Evolutionary conservation across 2,329 filamentous ascomycete species (phyloP), one percentile per base, ranked within the genome.

Genomic region (Lasiodiplodia citricola): DNA sequence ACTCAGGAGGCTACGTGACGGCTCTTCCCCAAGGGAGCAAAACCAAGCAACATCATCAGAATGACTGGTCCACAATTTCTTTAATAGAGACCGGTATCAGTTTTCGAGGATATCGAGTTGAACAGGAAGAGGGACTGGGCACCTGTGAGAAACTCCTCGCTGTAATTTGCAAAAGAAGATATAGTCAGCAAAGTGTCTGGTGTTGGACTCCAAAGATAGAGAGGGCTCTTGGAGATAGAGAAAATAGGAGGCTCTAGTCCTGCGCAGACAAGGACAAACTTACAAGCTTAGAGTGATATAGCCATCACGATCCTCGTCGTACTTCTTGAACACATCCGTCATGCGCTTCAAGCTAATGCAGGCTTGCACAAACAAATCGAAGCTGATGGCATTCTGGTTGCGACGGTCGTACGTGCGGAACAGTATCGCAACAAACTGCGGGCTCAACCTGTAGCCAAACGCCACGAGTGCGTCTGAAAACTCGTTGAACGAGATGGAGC

Each of bases 241-340:
- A 16, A 18, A n/a, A 16, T n/a, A 25, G 21, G 37, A 35, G 23
- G 11, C 16, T 16, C 25, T 5, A 18, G 21, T 54, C 38, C 13
- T 28, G 50, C 35, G 21, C 44, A 11, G 25, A 66, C 55, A 52
- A 54, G 51, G 57, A 16, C 7, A 35, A 60, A 84, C 84, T 82
- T 79, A 85, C 83, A 87, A 87, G 74, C 83, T 86, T 74, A 87
- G 73, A 54, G 85, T 87, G 70, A 87, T 87, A 71, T 94, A 98
- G 1, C 96, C 96, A 81, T 98, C 96, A 52, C 96, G 88, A 80
- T 99, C 96, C 75, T 97, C 92, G 74, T 99, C 96, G 80, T 98
- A 99, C 82, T 94, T 95, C 86, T 99, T 99, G 80, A 99, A 99
- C 35, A 97, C 94, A 80, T 99, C 96, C 70, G 96, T 99, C 95